Evolutionary conservation across 148 eudicot genomes (phyloP), one percentile per base, ranked within the genome.

Genomic region (Spergularia bocconei): DNA sequence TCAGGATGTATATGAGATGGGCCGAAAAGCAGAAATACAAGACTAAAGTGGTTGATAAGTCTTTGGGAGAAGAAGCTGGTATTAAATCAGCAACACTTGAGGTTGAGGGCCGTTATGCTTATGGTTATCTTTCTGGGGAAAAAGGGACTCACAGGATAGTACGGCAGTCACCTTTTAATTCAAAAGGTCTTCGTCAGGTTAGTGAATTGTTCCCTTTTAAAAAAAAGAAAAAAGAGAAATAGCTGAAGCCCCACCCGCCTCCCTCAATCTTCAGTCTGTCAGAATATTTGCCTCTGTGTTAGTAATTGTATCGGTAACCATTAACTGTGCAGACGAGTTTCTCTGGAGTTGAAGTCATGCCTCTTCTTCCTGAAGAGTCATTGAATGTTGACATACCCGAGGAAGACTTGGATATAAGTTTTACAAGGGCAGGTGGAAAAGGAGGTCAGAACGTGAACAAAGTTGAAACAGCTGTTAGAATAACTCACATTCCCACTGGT

Each of bases 181-280:
- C 99, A 19, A 95, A 95, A 84, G 97, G 97, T 73, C 96, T 95
- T 79, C 96, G 99, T 36, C 98, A 95, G 98, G 98, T 94, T 71
- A 75, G 66, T 71, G 47, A 63, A 6, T 55, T 62, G 29, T 25
- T 71, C 62, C 15, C 1, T 23, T 23, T 23, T 23, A 23, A 29
- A 29, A 29, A 29, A 1, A 29, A 29, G 33, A 29, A 29, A 29
- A 29, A 29, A 29, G 36, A 29, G 36, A 29, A 29, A 44, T 44
- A 44, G 48, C 48, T 6, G 48, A 44, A 44, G 48, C 6, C 48
- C 48, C 48, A 0, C 7, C 48, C 48, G 0, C 33, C 20, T 6
- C 56, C 14, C 6, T 11, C 10, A 25, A 15, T 66, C 12, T 44
- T 44, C 25, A 55, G 52, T 58, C 17, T 57, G 23, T 67, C 17